Conservation (phyloP, 2,329 filamentous ascomycete genomes). For the Penicillium verrucosum region DNA sequence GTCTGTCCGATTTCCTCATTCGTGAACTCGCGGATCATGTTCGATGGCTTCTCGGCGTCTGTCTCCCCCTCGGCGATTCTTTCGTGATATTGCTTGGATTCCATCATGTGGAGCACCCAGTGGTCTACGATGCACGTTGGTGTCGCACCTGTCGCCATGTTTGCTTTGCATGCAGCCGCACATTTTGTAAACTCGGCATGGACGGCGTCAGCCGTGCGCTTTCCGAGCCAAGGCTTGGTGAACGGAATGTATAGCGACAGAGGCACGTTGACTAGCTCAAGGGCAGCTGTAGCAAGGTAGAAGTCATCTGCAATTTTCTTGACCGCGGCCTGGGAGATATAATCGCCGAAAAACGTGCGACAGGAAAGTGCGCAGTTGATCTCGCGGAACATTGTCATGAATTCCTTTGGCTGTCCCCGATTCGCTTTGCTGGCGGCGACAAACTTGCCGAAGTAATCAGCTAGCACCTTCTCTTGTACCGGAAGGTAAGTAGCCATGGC, state of each 20-base stretch:
- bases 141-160: slow-evolving; percentile 75
- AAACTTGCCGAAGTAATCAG: slow-evolving; percentile 73
- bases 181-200: slow-evolving; percentile 78
- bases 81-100: slow-evolving; percentile 71
- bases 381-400: slow-evolving; percentile 82
- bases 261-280: slow-evolving; percentile 91
- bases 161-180: slow-evolving; percentile 78
- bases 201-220: slow-evolving; percentile 81
- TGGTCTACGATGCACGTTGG: slow-evolving; percentile 84
- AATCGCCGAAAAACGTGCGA: slow-evolving; percentile 85
- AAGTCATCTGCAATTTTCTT: slow-evolving; percentile 91
- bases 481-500: slow-evolving; percentile 80
- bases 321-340: slow-evolving; percentile 78
- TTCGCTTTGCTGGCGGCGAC: slow-evolving; percentile 65
- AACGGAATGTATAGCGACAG: slow-evolving; percentile 71
- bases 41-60: slow-evolving; percentile 47
- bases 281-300: slow-evolving; percentile 82
- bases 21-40: slow-evolving; percentile 52
- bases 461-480: slow-evolving; percentile 82
- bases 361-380: slow-evolving; percentile 85
- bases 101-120: slow-evolving; percentile 79
- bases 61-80: slow-evolving; percentile 64
- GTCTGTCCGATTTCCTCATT: slow-evolving; percentile 51
- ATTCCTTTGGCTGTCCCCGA: slow-evolving; percentile 66
- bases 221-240: slow-evolving; percentile 87